A percentile compares a stretch with the other conserved stretches of the same genome.
Evolutionary conservation across 2,329 filamentous ascomycete genomes (phyloP).

Genomic region (Venturia oleaginea): DNA sequence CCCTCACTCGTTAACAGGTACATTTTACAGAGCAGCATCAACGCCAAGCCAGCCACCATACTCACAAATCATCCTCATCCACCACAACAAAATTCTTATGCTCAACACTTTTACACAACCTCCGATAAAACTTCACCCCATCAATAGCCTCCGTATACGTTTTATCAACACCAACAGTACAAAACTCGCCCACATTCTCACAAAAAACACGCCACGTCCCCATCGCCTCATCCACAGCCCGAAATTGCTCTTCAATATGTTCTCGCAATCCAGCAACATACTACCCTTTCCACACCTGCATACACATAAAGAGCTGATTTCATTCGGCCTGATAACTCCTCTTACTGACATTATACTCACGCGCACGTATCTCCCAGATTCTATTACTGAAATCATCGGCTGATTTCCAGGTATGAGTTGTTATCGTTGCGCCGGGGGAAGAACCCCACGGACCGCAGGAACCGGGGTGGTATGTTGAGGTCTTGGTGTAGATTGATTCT

Average conservation of each 20-base stretch:
- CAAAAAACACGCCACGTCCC: background rate
- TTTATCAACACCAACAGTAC: background rate
- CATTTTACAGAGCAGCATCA: no score
- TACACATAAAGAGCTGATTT: background rate
- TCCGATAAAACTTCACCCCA: background rate
- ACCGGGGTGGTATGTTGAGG: background rate
- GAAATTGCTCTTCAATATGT: background rate
- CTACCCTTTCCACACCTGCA: background rate
- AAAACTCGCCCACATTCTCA: background rate
- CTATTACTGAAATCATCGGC: background rate
- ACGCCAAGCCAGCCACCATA: no score
- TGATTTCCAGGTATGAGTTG: background rate
- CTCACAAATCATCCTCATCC: no score
- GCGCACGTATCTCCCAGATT: background rate
- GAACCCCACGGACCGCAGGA: background rate
- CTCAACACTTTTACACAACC: background rate
- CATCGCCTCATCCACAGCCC: background rate
- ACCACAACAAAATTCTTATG: no score
- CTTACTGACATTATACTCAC: background rate
- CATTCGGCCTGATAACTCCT: background rate
- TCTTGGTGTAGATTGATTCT: background rate
- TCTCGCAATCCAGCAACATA: background rate
- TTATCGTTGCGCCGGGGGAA: background rate
- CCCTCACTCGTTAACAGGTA: no score
- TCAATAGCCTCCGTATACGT: conserved; percentile 1